Conservation (phyloP, 192 early-diverging fungal genomes). For the Backusella morwellensis region DNA sequence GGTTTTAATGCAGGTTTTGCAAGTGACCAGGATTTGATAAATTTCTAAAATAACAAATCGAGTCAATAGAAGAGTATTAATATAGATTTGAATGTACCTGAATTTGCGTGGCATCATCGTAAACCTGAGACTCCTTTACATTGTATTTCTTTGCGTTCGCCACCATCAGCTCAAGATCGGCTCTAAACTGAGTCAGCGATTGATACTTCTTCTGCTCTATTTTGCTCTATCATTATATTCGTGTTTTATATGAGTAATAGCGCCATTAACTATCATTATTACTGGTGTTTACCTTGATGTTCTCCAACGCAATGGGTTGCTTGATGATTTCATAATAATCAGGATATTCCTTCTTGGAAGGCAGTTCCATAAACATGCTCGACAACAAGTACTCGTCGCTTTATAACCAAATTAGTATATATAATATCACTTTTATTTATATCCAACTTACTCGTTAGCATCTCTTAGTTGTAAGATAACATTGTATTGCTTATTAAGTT, state of each 20-base stretch:
- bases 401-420: not conserved
- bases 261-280: too few relatives aligned
- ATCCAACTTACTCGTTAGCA: constrained; percentile 15
- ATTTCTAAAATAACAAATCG: constrained; percentile 22
- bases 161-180: constrained; percentile 47
- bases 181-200: constrained; percentile 29
- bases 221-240: constrained; percentile 16
- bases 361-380: constrained; percentile 39
- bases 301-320: constrained; percentile 54
- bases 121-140: constrained; percentile 41
- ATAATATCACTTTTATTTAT: not conserved
- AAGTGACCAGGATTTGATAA: constrained; percentile 22
- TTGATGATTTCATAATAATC: constrained; percentile 55
- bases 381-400: constrained; percentile 34
- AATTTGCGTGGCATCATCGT: constrained; percentile 44
- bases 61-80: not conserved
- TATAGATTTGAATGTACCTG: constrained; percentile 30
- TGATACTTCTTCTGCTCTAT: constrained; percentile 30
- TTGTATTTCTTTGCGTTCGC: constrained; percentile 56
- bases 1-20: constrained; percentile 13
- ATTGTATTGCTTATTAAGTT: not conserved
- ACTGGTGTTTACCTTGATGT: constrained; percentile 33
- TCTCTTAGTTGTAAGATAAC: constrained; percentile 15
- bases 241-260: too few relatives aligned
- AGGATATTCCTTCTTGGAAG: constrained; percentile 39